Evolutionary conservation across 2,329 filamentous ascomycete genomes (phyloP).

Genomic region (Ophiocordyceps sinensis): DNA sequence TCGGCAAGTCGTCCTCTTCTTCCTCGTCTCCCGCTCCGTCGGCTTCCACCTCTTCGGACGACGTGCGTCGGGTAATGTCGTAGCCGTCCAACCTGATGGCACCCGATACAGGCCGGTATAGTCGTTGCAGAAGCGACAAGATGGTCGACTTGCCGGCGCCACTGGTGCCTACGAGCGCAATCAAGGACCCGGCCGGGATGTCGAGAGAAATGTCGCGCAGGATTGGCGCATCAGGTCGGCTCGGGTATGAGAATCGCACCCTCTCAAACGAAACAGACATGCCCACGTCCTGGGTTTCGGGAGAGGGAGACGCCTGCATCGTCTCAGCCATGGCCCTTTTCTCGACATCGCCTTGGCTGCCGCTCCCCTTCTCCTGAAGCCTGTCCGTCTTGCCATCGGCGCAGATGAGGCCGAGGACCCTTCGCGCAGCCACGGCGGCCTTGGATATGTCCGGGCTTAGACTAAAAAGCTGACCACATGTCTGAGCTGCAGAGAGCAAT

Average conservation of each 20-base stretch:
- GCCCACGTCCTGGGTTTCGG: slow-evolving; percentile 15
- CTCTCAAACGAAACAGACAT: slow-evolving; percentile 39
- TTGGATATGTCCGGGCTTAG: slow-evolving; percentile 62
- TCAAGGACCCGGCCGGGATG: slow-evolving; percentile 44
- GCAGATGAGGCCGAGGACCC: slow-evolving; percentile 37
- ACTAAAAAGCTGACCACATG: slow-evolving; percentile 62
- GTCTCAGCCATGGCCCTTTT: slow-evolving; percentile 13
- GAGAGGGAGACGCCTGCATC: slow-evolving; percentile 5
- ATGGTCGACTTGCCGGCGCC: slow-evolving; percentile 56
- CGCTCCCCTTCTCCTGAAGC: too few relatives aligned
- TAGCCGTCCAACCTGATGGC: slow-evolving; percentile 28
- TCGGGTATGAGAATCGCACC: slow-evolving; percentile 52
- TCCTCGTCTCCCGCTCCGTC: neutral
- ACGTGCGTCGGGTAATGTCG: slow-evolving; percentile 25
- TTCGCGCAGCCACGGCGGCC: slow-evolving; percentile 44
- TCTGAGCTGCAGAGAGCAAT: slow-evolving; percentile 57
- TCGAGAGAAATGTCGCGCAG: slow-evolving; percentile 40
- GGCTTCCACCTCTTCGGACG: too few relatives aligned
- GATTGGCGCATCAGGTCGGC: slow-evolving; percentile 42
- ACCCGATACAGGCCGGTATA: slow-evolving; percentile 29
- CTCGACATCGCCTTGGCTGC: slow-evolving; percentile 21
- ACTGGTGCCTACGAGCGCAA: slow-evolving; percentile 49
- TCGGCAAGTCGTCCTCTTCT: slow-evolving; percentile 20
- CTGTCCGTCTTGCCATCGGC: neutral
- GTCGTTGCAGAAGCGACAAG: slow-evolving; percentile 37